These are phyloP conservation scores for Malania oleifera DNA, from an alignment of 164 flowering plant genomes.

Conservation along the genomic window DNA sequence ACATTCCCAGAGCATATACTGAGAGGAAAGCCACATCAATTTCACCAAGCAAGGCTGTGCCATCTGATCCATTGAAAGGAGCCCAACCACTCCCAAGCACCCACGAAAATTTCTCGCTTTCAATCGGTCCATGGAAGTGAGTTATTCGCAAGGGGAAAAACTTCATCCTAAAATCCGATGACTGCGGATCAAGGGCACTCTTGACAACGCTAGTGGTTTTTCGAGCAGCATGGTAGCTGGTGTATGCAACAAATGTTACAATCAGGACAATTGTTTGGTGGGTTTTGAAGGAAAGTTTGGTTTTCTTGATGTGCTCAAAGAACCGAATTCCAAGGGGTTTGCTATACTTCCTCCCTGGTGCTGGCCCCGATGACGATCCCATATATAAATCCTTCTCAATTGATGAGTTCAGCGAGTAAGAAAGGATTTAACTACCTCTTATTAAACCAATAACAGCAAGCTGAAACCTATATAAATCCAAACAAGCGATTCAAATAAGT, in stretches of 20 bases:
- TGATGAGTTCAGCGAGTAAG: neutral
- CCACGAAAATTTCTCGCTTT: constrained; percentile 11
- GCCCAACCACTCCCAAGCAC: constrained; percentile 61
- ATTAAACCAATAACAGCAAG: neutral
- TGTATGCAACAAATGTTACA: constrained; percentile 72
- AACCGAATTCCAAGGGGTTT: constrained; percentile 62
- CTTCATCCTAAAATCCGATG: constrained; percentile 28
- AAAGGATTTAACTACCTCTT: constrained; percentile 3
- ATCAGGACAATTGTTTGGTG: constrained; percentile 71
- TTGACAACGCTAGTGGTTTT: constrained; percentile 88
- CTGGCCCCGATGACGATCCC: constrained; percentile 30
- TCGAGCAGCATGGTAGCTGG: constrained; percentile 76
- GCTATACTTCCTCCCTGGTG: constrained; percentile 10
- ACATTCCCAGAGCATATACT: constrained; percentile 76
- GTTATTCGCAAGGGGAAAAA: constrained; percentile 26
- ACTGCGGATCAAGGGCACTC: constrained; percentile 71
- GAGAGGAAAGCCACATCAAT: constrained; percentile 81
- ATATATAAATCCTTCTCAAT: constrained; percentile 15
- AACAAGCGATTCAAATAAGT: neutral
- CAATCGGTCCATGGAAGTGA: constrained; percentile 11
- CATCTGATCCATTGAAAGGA: constrained; percentile 77
- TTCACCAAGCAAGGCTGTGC: constrained; percentile 68
- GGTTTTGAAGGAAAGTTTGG: constrained; percentile 48
- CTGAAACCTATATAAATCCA: constrained; percentile 8
- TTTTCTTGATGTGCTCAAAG: constrained; percentile 32